Percentiles rank a stretch among this genome's conserved stretches.
These are phyloP conservation scores for Beauveria varroae DNA, from an alignment of 2,329 filamentous ascomycete genomes.

Conservation along the genomic window DNA sequence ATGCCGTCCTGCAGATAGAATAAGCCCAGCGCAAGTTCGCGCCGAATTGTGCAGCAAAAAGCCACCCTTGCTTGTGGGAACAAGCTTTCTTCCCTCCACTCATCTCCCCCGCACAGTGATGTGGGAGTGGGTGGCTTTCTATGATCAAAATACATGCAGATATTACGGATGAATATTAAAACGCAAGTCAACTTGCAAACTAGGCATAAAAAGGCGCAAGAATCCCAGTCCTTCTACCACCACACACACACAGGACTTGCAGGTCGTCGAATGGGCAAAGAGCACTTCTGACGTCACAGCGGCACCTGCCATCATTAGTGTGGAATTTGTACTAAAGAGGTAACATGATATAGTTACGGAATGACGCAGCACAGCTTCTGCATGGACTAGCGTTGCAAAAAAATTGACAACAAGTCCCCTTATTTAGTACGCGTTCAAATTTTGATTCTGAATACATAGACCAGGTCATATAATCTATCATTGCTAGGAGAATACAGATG, in stretches of 20 bases:
- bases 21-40: conserved; percentile 8
- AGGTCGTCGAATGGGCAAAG: neutral
- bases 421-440: too few species aligned
- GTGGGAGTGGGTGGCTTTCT: neutral
- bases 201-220: neutral
- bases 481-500: neutral
- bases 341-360: neutral
- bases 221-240: neutral
- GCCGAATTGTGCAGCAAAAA: neutral
- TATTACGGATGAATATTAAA: too few species aligned
- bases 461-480: too few species aligned
- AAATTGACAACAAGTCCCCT: too few species aligned
- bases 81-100: neutral
- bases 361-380: neutral
- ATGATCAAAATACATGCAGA: too few species aligned
- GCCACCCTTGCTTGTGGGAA: neutral
- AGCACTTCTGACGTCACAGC: conserved; percentile 1
- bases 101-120: neutral
- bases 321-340: neutral
- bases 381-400: too few species aligned
- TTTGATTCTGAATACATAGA: too few species aligned
- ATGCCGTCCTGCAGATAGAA: neutral
- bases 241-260: neutral
- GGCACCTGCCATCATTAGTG: neutral
- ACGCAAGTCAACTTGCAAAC: neutral